phyloP scores from a whole-genome alignment of 164 flowering plant genomes.

The Vitis labrusca region DNA sequence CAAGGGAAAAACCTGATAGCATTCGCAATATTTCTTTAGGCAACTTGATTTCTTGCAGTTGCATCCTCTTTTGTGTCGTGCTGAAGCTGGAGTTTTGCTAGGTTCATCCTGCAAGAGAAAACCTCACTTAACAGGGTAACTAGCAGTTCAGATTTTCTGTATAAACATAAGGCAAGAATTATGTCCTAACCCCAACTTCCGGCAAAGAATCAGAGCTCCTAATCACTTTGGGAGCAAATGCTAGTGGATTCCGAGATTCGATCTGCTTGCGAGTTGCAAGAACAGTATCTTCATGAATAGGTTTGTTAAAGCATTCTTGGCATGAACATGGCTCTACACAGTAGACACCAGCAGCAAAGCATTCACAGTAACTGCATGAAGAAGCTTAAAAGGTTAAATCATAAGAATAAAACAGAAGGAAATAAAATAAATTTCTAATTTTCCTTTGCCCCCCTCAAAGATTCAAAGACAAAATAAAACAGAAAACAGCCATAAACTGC shows the following conservation, averaged over 20 bases:
- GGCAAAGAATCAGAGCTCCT: slow-evolving; percentile 49
- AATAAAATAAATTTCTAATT: neutral
- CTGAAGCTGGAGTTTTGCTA: slow-evolving; percentile 88
- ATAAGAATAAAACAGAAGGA: neutral
- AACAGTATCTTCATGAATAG: slow-evolving; percentile 80
- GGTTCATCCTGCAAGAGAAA: slow-evolving; percentile 62
- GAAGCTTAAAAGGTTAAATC: slow-evolving; percentile 9
- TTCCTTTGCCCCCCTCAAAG: neutral
- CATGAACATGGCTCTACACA: slow-evolving; percentile 89
- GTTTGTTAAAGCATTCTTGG: slow-evolving; percentile 79
- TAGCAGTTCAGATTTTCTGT: slow-evolving; percentile 1
- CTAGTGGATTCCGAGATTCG: slow-evolving; percentile 85
- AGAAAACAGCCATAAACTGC: neutral
- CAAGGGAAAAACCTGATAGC: slow-evolving; percentile 78
- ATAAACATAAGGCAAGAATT: neutral
- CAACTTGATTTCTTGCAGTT: slow-evolving; percentile 98
- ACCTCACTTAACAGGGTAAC: neutral
- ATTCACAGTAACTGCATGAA: slow-evolving; percentile 80
- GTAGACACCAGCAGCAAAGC: slow-evolving; percentile 96
- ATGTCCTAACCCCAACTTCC: slow-evolving; percentile 53
- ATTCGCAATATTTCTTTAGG: slow-evolving; percentile 96
- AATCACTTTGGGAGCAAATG: slow-evolving; percentile 92
- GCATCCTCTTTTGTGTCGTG: slow-evolving; percentile 97
- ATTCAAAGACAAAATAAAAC: neutral
- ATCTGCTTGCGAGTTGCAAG: slow-evolving; percentile 88